Percentiles rank a stretch among this genome's conserved stretches.
Evolutionary conservation across 768 basidiomycete genomes (phyloP).

Genomic region (Russula virescens): DNA sequence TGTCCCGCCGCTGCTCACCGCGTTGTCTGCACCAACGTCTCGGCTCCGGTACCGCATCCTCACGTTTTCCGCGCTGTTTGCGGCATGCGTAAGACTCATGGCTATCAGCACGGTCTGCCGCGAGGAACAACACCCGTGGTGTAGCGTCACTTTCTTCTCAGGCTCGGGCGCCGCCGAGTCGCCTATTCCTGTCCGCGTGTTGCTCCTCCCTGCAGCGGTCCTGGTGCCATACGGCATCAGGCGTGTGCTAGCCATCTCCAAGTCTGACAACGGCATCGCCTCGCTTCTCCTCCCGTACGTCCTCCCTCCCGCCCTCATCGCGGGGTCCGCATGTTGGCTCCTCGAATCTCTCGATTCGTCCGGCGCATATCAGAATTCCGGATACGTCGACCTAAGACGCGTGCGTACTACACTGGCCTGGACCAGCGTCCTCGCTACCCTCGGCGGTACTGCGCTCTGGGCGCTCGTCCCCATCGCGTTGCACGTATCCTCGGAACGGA

Average conservation of each 20-base stretch:
- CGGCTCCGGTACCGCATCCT: slow-evolving; percentile 73
- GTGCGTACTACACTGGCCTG: slow-evolving; percentile 56
- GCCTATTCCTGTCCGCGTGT: slow-evolving; percentile 49
- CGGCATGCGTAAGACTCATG: slow-evolving; percentile 67
- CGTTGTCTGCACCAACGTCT: slow-evolving; percentile 59
- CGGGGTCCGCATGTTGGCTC: slow-evolving; percentile 66
- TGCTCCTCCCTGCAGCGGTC: slow-evolving; percentile 53
- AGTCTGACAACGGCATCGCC: slow-evolving; percentile 71
- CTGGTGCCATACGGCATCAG: slow-evolving; percentile 52
- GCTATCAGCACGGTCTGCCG: slow-evolving; percentile 82
- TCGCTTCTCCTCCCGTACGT: slow-evolving; percentile 54
- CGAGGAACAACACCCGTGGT: slow-evolving; percentile 91
- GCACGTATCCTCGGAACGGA: slow-evolving; percentile 41
- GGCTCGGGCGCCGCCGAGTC: slow-evolving; percentile 65
- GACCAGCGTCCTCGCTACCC: slow-evolving; percentile 44
- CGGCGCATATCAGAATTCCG: slow-evolving; percentile 26
- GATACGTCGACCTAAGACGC: slow-evolving; percentile 41
- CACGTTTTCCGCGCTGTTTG: slow-evolving; percentile 61
- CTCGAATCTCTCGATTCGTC: slow-evolving; percentile 74
- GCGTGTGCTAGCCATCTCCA: slow-evolving; percentile 55
- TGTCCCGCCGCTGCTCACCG: slow-evolving; percentile 51
- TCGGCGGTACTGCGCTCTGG: slow-evolving; percentile 64
- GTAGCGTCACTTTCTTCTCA: slow-evolving; percentile 83
- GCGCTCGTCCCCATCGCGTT: slow-evolving; percentile 69
- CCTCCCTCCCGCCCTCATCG: slow-evolving; percentile 52